A percentile compares a stretch with the other conserved stretches of the same genome.
Evolutionary conservation across 2,329 filamentous ascomycete species (phyloP).

Genomic region (Fusarium concolor): DNA sequence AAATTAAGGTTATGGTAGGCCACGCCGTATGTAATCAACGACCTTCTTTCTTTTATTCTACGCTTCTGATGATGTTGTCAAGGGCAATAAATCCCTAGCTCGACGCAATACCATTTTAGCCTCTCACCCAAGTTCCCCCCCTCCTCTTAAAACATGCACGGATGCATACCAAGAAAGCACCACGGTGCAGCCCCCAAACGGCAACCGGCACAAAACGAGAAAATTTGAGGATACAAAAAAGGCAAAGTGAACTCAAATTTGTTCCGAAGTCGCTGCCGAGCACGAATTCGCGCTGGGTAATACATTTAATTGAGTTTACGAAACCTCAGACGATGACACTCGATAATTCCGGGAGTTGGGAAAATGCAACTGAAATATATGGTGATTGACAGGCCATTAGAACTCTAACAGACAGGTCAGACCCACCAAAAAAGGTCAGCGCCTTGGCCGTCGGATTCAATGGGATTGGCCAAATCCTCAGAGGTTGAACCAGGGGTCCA

Average conservation of each 20-base stretch:
- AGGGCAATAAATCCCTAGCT: conserved; percentile 25
- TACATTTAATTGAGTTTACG: conserved; percentile 6
- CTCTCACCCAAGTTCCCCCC: background rate
- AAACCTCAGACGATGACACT: conserved; percentile 7
- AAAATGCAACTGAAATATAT: conserved; percentile 10
- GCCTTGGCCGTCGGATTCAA: background rate
- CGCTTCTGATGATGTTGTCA: conserved; percentile 14
- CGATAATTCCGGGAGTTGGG: conserved; percentile 12
- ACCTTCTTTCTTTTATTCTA: background rate
- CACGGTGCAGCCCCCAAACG: conserved; percentile 21
- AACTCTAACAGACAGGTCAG: conserved; percentile 2
- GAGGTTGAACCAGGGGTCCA: conserved; percentile 17
- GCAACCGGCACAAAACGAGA: conserved; percentile 25
- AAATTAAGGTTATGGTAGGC: background rate
- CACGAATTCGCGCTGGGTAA: conserved; percentile 2
- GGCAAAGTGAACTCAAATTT: conserved; percentile 15
- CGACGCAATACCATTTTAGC: conserved; percentile 7
- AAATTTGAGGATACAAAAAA: background rate
- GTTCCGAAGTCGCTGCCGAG: conserved; percentile 11
- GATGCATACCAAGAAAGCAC: conserved; percentile 22
- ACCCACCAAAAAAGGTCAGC: conserved; percentile 5
- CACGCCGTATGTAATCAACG: background rate
- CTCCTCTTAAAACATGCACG: conserved; percentile 16
- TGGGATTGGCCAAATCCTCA: background rate
- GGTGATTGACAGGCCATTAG: conserved; percentile 27